A percentile compares a stretch with the other conserved stretches of the same genome.
phyloP scores from a whole-genome alignment of 2,329 filamentous ascomycete genomes.

The Septoria linicola region DNA sequence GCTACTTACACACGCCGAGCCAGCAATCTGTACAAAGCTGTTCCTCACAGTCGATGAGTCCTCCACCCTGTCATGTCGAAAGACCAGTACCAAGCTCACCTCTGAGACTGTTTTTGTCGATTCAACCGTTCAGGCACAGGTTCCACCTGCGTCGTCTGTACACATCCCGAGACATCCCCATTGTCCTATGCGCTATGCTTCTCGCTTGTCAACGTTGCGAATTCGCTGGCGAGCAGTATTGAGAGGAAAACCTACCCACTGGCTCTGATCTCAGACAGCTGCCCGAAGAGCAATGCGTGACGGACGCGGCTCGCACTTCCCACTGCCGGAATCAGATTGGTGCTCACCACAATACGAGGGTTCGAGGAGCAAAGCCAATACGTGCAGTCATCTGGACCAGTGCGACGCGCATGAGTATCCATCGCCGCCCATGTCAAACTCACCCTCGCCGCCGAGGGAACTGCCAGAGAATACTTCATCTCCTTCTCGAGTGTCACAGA shows the following conservation, averaged over 20 bases:
- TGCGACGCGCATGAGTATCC: constrained; percentile 39
- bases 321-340: background rate
- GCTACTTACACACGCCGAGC: too few relatives aligned
- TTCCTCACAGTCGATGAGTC: constrained; percentile 18
- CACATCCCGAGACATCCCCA: constrained; percentile 14
- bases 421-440: constrained; percentile 54
- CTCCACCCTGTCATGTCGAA: constrained; percentile 20
- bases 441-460: constrained; percentile 43
- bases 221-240: background rate
- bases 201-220: background rate
- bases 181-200: constrained; percentile 7
- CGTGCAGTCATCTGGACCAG: constrained; percentile 8
- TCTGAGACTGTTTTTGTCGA: constrained; percentile 16
- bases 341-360: constrained; percentile 11
- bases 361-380: constrained; percentile 25
- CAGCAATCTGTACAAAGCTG: too few relatives aligned
- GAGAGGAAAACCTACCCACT: background rate
- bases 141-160: constrained; percentile 4
- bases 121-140: background rate
- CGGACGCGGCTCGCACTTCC: constrained; percentile 3
- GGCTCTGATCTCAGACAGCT: background rate
- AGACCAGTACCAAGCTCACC: constrained; percentile 20
- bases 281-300: constrained; percentile 6
- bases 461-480: constrained; percentile 20
- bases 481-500: constrained; percentile 7